Evolutionary conservation across 768 basidiomycete species (phyloP), one percentile per base, ranked within the genome.

Genomic region (Fibroporia radiculosa): DNA sequence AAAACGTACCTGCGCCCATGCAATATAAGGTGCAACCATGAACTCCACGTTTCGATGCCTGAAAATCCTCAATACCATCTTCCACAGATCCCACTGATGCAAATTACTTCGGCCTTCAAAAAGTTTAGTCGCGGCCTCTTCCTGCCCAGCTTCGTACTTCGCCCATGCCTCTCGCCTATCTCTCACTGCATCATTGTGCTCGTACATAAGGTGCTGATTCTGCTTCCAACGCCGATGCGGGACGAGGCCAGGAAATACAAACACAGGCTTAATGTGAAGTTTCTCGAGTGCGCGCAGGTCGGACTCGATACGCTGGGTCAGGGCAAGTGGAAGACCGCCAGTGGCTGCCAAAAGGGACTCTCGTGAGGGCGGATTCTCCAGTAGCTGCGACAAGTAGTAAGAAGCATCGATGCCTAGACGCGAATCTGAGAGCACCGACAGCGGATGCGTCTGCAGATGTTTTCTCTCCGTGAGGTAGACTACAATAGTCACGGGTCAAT

Each of bases 391-490:
- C 31, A 99, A 72, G 66, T 98, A 99, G 64, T 84, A 82, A 2
- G 85, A 82, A 3, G 92, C 93, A 74, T 99, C 95, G 60, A 99
- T 96, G 25, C 96, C 96, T 22, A 99, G 83, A 35, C 96, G 85
- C 42, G 93, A 89, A 59, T 96, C 90, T 32, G 87, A 76, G 38
- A 99, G 74, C 0, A 82, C 80, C 45, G 77, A 78, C 43, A 98
- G 77, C 18, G 89, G 78, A 45, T 85, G 78, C 31, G 82, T 84
- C 64, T 88, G 83, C 51, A 88, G 65, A 62, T 93, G 87, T 67
- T 91, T 90, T 63, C 90, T 84, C 73, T 93, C 91, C 20, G 74
- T 62, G 56, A 96, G 75, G 62, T 90, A 90, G 61, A 75, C 93
- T 93, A 61, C 24, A 33, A 37, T 20, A 38, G 39, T 44, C 8